Conservation (phyloP, 352 stramenopile species). For the Phytophthora pistaciae region DNA sequence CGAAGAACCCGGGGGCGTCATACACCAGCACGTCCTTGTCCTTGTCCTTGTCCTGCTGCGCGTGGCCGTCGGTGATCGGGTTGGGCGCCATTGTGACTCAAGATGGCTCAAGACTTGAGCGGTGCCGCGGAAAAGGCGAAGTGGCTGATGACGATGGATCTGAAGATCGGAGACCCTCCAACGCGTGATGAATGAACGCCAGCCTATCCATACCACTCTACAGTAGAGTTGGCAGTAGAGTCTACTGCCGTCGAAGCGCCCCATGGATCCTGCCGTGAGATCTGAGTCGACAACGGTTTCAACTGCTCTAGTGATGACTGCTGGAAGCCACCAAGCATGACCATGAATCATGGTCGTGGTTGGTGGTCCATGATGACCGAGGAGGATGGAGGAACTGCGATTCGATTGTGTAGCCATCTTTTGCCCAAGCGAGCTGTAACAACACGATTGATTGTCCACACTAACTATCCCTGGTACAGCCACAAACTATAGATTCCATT, state of each 20-base stretch:
- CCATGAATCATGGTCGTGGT: too few relatives aligned
- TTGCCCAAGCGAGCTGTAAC: too few relatives aligned
- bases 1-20: slow-evolving; percentile 43
- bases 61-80: not conserved
- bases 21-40: slow-evolving; percentile 39
- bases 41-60: slow-evolving; percentile 1
- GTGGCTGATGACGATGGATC: not conserved
- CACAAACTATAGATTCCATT: too few relatives aligned
- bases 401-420: too few relatives aligned
- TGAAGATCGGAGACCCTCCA: slow-evolving; percentile 1
- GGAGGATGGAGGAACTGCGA: too few relatives aligned
- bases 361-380: too few relatives aligned
- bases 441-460: too few relatives aligned
- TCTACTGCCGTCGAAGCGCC: slow-evolving; percentile 1
- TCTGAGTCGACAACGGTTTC: not conserved
- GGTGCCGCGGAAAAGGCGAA: slow-evolving; percentile 5
- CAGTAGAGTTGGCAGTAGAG: too few relatives aligned
- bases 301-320: not conserved
- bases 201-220: too few relatives aligned
- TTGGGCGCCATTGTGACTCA: slow-evolving; percentile 19
- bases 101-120: not conserved
- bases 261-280: not conserved
- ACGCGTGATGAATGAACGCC: not conserved
- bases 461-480: too few relatives aligned
- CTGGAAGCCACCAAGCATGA: not conserved